Percentiles rank a stretch among this genome's conserved stretches.
These are phyloP conservation scores for Magnaporthales sp. DNA, from an alignment of 2,329 filamentous ascomycete species.

Conservation along the genomic window DNA sequence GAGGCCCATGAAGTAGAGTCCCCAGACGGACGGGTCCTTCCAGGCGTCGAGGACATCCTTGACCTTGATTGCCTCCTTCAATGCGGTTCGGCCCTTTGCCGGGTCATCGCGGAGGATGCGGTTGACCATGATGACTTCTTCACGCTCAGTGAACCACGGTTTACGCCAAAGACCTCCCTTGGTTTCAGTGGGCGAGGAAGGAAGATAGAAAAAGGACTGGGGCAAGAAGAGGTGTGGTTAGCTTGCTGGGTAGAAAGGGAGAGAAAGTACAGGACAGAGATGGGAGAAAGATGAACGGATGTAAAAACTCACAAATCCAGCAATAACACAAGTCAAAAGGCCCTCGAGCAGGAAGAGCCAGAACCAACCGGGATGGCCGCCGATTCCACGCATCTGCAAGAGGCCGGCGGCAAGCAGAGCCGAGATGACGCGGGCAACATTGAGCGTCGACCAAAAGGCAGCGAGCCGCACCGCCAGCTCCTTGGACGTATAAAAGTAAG, in stretches of 20 bases:
- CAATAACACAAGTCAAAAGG: constrained; percentile 41
- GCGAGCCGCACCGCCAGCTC: constrained; percentile 27
- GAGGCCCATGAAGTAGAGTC: constrained; percentile 39
- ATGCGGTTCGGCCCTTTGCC: constrained; percentile 38
- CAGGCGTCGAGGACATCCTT: constrained; percentile 34
- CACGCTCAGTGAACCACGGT: constrained; percentile 56
- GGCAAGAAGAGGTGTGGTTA: not conserved
- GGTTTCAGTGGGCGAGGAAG: constrained; percentile 57
- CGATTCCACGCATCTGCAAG: constrained; percentile 26
- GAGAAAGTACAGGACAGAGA: not conserved
- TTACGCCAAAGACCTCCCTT: constrained; percentile 50
- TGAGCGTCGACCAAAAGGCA: constrained; percentile 28
- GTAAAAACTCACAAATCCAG: constrained; percentile 27
- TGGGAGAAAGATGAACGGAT: constrained; percentile 33
- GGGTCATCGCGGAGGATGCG: constrained; percentile 44
- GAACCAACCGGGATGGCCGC: constrained; percentile 28
- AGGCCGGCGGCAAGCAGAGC: constrained; percentile 27
- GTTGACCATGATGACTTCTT: constrained; percentile 65
- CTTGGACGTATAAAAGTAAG: constrained; percentile 19
- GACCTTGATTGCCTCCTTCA: constrained; percentile 32
- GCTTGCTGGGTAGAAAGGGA: not conserved
- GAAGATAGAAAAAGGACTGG: constrained; percentile 49
- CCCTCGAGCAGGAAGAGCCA: constrained; percentile 37
- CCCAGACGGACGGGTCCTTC: constrained; percentile 38
- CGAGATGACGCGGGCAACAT: constrained; percentile 21